phyloP scores from a whole-genome alignment of 2,329 filamentous ascomycete genomes.

The Blastomyces percursus region DNA sequence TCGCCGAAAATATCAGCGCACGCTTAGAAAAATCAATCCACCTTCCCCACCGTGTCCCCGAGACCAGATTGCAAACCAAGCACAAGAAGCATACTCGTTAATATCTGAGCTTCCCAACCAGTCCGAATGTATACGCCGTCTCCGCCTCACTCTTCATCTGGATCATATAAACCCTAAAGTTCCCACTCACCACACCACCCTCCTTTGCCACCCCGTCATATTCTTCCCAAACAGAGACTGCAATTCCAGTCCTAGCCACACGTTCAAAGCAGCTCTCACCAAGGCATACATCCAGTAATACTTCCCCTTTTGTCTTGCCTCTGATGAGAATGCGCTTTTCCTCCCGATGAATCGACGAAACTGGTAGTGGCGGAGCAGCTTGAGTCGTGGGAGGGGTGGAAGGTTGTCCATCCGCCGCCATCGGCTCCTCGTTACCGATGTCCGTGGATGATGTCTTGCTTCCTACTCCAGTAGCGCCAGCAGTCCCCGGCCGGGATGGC shows the following conservation, averaged over 20 bases:
- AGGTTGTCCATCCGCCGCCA: not conserved
- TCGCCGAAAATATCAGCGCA: not conserved
- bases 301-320: conserved; percentile 54
- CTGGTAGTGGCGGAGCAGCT: conserved; percentile 12
- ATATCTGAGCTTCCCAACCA: conserved; percentile 44
- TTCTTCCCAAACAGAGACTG: conserved; percentile 79
- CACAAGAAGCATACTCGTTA: conserved; percentile 17
- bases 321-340: conserved; percentile 80
- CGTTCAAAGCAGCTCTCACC: conserved; percentile 75
- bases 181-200: conserved; percentile 48
- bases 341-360: conserved; percentile 44
- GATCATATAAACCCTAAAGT: conserved; percentile 54
- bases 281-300: conserved; percentile 72
- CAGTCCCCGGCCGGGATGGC: conserved; percentile 23
- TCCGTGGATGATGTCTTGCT: not conserved
- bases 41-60: not conserved
- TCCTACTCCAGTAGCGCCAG: conserved; percentile 25
- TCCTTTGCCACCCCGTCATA: conserved; percentile 48
- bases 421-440: not conserved
- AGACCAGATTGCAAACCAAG: not conserved
- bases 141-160: conserved; percentile 47
- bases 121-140: conserved; percentile 44
- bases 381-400: conserved; percentile 9
- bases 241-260: conserved; percentile 74
- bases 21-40: not conserved